Percentiles rank a stretch among this genome's conserved stretches.
Conservation (phyloP, 179 eudicot genomes). For the Beta corolliflora region DNA sequence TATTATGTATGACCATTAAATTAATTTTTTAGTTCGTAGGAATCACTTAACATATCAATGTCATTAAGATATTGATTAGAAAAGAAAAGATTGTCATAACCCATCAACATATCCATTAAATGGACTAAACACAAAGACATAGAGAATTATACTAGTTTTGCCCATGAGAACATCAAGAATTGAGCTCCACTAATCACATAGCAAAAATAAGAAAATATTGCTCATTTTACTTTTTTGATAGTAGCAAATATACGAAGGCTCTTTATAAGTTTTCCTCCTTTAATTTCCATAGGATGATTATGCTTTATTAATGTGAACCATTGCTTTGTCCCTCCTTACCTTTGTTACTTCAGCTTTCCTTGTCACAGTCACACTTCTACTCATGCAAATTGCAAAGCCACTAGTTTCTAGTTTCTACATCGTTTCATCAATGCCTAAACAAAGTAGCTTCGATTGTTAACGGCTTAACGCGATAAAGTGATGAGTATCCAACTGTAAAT, state of each 20-base stretch:
- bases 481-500: neutral
- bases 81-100: neutral
- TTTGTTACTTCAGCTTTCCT: slow-evolving; percentile 4
- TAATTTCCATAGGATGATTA: neutral
- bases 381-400: slow-evolving; percentile 21
- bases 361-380: neutral
- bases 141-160: neutral
- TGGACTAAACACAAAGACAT: neutral
- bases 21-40: too few relatives aligned
- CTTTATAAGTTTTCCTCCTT: slow-evolving; percentile 1
- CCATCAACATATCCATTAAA: neutral
- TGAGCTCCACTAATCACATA: neutral
- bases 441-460: neutral
- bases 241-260: slow-evolving; percentile 15
- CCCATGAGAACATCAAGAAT: neutral
- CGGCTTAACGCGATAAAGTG: neutral
- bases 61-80: too few relatives aligned
- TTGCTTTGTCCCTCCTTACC: slow-evolving; percentile 26
- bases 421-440: slow-evolving; percentile 3
- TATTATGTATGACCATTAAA: too few relatives aligned
- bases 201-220: slow-evolving; percentile 1
- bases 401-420: neutral
- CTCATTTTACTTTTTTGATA: slow-evolving; percentile 7
- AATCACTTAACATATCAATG: too few relatives aligned
- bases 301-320: slow-evolving; percentile 32